These are phyloP conservation scores for Neurospora tetraspora DNA, from an alignment of 495 filamentous ascomycete species.

Conservation along the genomic window DNA sequence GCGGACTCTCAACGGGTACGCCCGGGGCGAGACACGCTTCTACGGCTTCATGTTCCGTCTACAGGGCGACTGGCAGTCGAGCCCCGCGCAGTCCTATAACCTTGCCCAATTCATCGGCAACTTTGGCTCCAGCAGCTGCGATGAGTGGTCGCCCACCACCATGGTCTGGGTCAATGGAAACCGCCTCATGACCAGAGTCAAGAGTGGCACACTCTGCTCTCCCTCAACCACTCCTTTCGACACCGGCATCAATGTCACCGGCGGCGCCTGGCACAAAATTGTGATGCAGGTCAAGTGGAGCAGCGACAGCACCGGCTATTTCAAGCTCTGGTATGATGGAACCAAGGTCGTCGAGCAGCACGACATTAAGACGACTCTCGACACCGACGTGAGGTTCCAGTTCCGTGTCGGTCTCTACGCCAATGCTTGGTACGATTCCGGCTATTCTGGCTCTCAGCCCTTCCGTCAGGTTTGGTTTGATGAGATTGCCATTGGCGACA, in stretches of 20 bases:
- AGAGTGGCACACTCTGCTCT: constrained; percentile 27
- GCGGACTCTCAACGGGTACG: constrained; percentile 35
- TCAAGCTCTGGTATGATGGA: constrained; percentile 44
- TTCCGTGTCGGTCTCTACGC: constrained; percentile 47
- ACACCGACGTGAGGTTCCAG: constrained; percentile 37
- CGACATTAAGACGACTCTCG: constrained; percentile 36
- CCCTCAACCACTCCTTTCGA: constrained; percentile 24
- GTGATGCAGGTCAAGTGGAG: constrained; percentile 41
- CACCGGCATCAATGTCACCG: constrained; percentile 30
- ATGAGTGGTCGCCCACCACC: constrained; percentile 42
- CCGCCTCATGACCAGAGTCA: constrained; percentile 38
- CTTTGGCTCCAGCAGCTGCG: constrained; percentile 37
- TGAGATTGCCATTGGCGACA: constrained; percentile 39
- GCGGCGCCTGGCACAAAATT: constrained; percentile 41
- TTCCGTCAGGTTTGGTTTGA: constrained; percentile 45
- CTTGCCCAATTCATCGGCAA: constrained; percentile 48
- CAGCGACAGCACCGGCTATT: constrained; percentile 35
- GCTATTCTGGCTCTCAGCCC: constrained; percentile 35
- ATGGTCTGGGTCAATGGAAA: constrained; percentile 44
- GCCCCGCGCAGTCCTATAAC: constrained; percentile 39
- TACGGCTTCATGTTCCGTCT: constrained; percentile 49
- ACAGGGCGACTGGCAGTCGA: constrained; percentile 39
- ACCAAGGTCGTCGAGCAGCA: constrained; percentile 35
- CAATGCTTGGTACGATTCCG: constrained; percentile 44
- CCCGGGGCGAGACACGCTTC: constrained; percentile 39